Base-by-base conservation (phyloP, 2,329 filamentous ascomycete species). In the Nigrospora osmanthi region DNA sequence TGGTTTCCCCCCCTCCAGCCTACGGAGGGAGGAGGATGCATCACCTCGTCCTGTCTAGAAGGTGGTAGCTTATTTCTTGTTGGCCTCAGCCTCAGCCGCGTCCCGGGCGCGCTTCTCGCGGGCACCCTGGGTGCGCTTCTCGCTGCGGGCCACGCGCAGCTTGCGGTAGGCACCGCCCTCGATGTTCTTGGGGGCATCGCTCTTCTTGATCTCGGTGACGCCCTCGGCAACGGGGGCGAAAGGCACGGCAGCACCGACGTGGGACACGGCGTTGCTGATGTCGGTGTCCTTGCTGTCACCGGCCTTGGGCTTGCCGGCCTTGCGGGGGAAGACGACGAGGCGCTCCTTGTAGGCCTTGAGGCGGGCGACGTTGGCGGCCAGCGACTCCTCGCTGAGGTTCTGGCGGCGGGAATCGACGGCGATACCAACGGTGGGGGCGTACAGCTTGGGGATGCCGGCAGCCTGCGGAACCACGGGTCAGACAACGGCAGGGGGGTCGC, bases 281-380 rank as follows among this genome's bases (percentile, higher is more conserved):
- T 93, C 83, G 83, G 56, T 57, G 65, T 91, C 87, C 68, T 87
- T 87, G 71, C 85, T 85, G 75, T 95, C 89, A 71, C 87, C 87
- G 70, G 86, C 85, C 88, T 95, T 96, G 76, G 85, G 81, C 76
- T 93, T 83, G 75, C 90, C 90, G 69, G 82, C 82, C 75, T 88
- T 89, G 80, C 89, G 89, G 69, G 93, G 93, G 81, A 98, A 96
- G 69, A 98, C 82, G 71, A 98, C 95, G 66, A 98, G 78, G 67
- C 89, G 89, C 68, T 85, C 82, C 78, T 86, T 87, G 89, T 95
- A 98, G 70, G 89, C 89, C 83, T 96, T 90, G 68, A 98, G 89
- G 68, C 93, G 93, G 72, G 87, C 87, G 63, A 98, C 91, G 76
- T 98, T 98, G 80, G 80, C 80, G 71, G 88, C 80, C 63, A 97